phyloP scores from a whole-genome alignment of 208 protist genomes.

The Acanthamoeba lenticulata region DNA sequence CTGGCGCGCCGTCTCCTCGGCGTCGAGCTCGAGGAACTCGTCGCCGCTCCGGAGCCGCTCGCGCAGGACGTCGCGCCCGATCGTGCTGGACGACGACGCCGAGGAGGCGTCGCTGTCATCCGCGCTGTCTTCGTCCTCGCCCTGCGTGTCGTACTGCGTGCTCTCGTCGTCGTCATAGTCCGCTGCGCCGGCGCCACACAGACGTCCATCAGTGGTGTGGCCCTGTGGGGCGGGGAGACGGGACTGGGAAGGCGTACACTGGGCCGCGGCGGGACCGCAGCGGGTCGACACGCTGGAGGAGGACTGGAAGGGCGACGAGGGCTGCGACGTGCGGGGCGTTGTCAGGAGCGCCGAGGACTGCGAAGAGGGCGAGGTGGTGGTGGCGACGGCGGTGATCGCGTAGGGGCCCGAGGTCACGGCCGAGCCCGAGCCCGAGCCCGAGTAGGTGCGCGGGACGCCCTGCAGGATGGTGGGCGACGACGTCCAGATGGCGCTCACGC shows the following conservation, averaged over 20 bases:
- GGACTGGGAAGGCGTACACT: not conserved
- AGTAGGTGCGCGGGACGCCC: not conserved
- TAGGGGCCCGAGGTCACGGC: not conserved
- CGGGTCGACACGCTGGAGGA: slow-evolving; percentile 3
- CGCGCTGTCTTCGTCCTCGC: slow-evolving; percentile 39
- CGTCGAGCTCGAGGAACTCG: slow-evolving; percentile 45
- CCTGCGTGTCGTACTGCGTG: not conserved
- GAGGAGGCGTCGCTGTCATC: not conserved
- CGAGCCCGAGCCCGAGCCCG: not conserved
- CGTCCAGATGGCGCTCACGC: not conserved
- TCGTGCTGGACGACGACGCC: too few species aligned
- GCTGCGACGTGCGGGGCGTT: not conserved
- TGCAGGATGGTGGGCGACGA: not conserved
- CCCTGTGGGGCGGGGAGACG: too few species aligned
- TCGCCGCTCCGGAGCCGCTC: not conserved
- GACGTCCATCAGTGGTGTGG: not conserved
- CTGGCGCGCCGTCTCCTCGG: slow-evolving; percentile 13
- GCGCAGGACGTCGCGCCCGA: not conserved
- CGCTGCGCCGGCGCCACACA: not conserved
- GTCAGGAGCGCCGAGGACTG: not conserved
- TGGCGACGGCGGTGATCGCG: not conserved
- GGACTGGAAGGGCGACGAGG: not conserved
- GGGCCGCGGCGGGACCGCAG: too few species aligned
- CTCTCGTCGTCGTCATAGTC: not conserved
- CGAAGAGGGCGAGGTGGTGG: not conserved